Evolutionary conservation across 495 filamentous ascomycete species (phyloP), one percentile per base, ranked within the genome.

Genomic region (Aspergillus cristatus): DNA sequence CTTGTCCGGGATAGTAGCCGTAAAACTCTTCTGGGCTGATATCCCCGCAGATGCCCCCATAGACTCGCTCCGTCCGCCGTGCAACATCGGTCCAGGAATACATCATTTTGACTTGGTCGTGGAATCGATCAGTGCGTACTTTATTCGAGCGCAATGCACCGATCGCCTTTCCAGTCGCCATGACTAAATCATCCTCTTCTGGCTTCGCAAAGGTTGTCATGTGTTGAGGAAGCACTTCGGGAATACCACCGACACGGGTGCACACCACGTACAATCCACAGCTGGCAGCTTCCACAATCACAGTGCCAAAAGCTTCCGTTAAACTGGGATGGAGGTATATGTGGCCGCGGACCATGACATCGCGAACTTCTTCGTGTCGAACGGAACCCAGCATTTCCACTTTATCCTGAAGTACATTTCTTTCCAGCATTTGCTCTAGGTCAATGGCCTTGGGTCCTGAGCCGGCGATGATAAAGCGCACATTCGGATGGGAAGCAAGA

Each of bases 11-110:
- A 34, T 83, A 78, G 51, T 78, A 78, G 13, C 85, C 86, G 45
- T 93, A 93, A 51, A 94, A 94, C 44, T 94, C 86, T 33, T 81
- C 81, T 32, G 88, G 84, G 44, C 74, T 79, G 22, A 94, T 79
- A 6, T 78, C 79, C 5, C 88, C 87, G 2, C 74, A 81, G 35
- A 98, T 94, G 6, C 88, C 86, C 53, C 90, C 78, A 51, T 98
- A 98, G 1, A 98, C 93, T 1, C 93, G 72, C 55, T 98, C 91
- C 1, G 91, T 96, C 22, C 91, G 80, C 44, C 79, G 70, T 0
- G 91, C 91, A 1, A 98, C 87, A 56, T 98, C 86, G 2, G 84
- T 89, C 91, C 91, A 98, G 1, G 81, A 88, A 62, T 98, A 98
- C 91, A 97, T 96, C 53, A 78, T 80, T 59, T 93, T 93, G 31